Conservation (phyloP, 106 monocot genomes). For the Ottelia alismoides region DNA sequence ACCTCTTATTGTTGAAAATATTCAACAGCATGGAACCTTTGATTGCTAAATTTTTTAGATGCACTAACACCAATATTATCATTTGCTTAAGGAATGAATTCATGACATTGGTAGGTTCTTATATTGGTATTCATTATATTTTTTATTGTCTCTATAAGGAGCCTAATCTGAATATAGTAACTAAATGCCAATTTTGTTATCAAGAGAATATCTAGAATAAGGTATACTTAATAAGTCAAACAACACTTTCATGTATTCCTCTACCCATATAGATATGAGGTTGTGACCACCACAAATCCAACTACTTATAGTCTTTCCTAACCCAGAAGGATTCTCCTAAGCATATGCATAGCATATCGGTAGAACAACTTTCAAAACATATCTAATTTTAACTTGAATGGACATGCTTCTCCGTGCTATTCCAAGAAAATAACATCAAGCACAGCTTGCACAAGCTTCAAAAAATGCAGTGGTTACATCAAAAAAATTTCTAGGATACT, state of each 20-base stretch:
- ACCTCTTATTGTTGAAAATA: too few species aligned
- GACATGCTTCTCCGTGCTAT: slow-evolving; percentile 87
- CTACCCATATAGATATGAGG: slow-evolving; percentile 91
- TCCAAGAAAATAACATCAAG: slow-evolving; percentile 80
- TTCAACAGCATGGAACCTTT: too few species aligned
- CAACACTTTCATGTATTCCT: slow-evolving; percentile 91
- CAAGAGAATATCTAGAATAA: slow-evolving; percentile 82
- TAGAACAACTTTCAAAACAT: slow-evolving; percentile 69
- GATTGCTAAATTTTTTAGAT: too few species aligned
- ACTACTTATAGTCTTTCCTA: slow-evolving; percentile 51
- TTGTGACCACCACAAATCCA: slow-evolving; percentile 99
- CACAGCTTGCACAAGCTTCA: slow-evolving; percentile 72
- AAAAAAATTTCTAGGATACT: slow-evolving; percentile 63
- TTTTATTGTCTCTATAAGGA: slow-evolving; percentile 78
- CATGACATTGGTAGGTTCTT: slow-evolving; percentile 81
- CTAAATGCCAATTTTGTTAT: slow-evolving; percentile 70
- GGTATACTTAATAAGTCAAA: slow-evolving; percentile 85
- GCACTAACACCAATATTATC: slow-evolving; percentile 89
- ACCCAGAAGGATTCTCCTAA: slow-evolving; percentile 78
- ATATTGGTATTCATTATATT: slow-evolving; percentile 67
- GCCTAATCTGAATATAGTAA: slow-evolving; percentile 93
- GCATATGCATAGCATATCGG: slow-evolving; percentile 88
- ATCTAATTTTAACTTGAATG: slow-evolving; percentile 66
- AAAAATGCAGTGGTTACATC: slow-evolving; percentile 64
- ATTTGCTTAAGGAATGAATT: slow-evolving; percentile 90